phyloP scores from a whole-genome alignment of 148 eudicot species.

The Chenopodium formosanum region DNA sequence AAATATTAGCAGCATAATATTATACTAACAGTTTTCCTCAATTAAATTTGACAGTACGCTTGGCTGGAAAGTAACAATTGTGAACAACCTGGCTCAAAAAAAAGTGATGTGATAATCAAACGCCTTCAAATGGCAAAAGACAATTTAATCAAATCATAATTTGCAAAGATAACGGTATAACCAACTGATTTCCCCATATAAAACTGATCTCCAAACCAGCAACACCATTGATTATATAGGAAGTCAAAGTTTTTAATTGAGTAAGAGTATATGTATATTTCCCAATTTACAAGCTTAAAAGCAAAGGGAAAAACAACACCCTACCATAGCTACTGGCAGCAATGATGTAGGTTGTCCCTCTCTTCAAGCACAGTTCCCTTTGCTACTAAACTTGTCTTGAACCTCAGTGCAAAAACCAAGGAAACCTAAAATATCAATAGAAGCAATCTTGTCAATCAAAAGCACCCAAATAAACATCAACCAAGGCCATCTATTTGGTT shows the following conservation, averaged over 20 bases:
- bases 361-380: slow-evolving; percentile 9
- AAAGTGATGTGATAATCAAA: not conserved
- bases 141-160: not conserved
- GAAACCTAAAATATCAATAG: slow-evolving; percentile 4
- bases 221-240: not conserved
- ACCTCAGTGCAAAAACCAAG: not conserved
- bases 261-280: not conserved
- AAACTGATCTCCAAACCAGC: not conserved
- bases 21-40: too few species aligned
- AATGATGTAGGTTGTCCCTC: not conserved
- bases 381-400: not conserved
- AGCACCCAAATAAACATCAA: not conserved
- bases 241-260: not conserved
- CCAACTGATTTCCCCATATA: not conserved
- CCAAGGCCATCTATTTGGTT: not conserved
- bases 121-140: not conserved
- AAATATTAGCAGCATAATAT: too few species aligned
- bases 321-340: slow-evolving; percentile 14
- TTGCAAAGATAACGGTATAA: not conserved
- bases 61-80: too few species aligned
- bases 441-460: slow-evolving; percentile 16
- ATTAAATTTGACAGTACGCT: too few species aligned
- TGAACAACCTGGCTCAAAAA: not conserved
- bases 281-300: not conserved
- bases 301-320: slow-evolving; percentile 7